Base-by-base conservation (phyloP, 768 basidiomycete species). In the Chalciporus piperatus region DNA sequence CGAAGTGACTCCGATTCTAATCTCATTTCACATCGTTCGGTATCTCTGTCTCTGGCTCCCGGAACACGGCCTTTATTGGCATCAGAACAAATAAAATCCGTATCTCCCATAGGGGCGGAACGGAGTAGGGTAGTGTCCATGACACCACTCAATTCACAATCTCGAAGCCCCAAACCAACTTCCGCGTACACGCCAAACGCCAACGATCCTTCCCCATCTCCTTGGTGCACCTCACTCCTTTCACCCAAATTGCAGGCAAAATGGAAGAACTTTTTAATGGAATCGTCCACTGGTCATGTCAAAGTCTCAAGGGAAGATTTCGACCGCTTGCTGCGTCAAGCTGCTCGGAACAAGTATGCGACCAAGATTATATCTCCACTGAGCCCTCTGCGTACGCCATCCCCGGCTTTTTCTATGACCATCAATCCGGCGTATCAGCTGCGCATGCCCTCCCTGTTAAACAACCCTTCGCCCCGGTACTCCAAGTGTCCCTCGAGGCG, bases 31-130 rank as follows among this genome's bases (percentile, higher is more conserved):
- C 30, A 28, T 38, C 28, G 52, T 16, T 63, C 67, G 14, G 22
- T 54, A 3, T 68, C 66, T 1, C 47, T 54, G 6, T 61, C 60
- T 7, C 41, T 65, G 46, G 62, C 67, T 22, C 51, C 57, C 8
- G 69, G 60, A 30, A 69, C 62, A 52, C 64, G 61, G 47, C 62
- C 64, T 44, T 19, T 67, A 11, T 39, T 40, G 43, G 56, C 56
- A 23, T 52, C 60, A 3, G 60, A 67, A 17, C 58, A 38, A 12
- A 52, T 54, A 33, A 70, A 57, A 23, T 38, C 47, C 23, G 57
- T 66, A 11, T 45, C 52, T 2, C 67, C 67, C 22, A 70, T 66
- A 50, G 67, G 67, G 30, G 64, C 67, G 30, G 67, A 69, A 53
- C 60, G 69, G n/a, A 61, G 53, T 28, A 41, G 61, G 9, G 62